Base-by-base conservation (phyloP, 2,329 filamentous ascomycete genomes). In the Penicillium nordicum region DNA sequence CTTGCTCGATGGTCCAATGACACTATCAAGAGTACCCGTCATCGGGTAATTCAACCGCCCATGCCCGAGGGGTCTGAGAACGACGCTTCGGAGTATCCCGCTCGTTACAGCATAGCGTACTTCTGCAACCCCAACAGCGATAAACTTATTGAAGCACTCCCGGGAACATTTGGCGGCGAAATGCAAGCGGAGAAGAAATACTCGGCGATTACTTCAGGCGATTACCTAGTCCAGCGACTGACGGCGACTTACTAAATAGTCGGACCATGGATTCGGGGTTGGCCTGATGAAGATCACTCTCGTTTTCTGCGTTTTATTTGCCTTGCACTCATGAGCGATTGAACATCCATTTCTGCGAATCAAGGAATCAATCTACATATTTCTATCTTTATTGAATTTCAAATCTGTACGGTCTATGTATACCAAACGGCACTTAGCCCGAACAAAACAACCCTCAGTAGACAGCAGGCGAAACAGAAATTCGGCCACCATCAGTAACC, bases 1-100 rank as follows among this genome's bases (percentile, higher is more conserved):
- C 78, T 97, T 48, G 88, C 90, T 1, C 81, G 92, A 50, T 96
- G 92, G 92, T 90, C 88, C 61, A 97, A 97, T 69, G 90, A 95
- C 68, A 88, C 84, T 5, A 96, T 97, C 76, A 92, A 89, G 77
- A 93, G 89, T 69, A 97, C 92, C 4, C 84, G 92, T 58, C 92
- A 97, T 74, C 85, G 92, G 11, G 92, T 97, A 0, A 89, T 97
- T 5, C 89, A 96, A 76, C 92, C 92, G 2, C 89, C 90, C 16
- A 80, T 80, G 4, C 78, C 76, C 3, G 81, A 64, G 14, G 59
- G 60, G 3, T 16, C 21, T 6, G 46, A 27, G 6, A 45, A 80
- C 16, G 75, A 79, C 38, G 59, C 65, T 5, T 64, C 67, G 1
- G 25, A 64, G 18, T 88, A 95, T 72, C 90, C 91, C 1, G 80